A percentile compares a stretch with the other conserved stretches of the same genome.
phyloP scores from a whole-genome alignment of 345 rosid genomes.

The Syzygium aromaticum region DNA sequence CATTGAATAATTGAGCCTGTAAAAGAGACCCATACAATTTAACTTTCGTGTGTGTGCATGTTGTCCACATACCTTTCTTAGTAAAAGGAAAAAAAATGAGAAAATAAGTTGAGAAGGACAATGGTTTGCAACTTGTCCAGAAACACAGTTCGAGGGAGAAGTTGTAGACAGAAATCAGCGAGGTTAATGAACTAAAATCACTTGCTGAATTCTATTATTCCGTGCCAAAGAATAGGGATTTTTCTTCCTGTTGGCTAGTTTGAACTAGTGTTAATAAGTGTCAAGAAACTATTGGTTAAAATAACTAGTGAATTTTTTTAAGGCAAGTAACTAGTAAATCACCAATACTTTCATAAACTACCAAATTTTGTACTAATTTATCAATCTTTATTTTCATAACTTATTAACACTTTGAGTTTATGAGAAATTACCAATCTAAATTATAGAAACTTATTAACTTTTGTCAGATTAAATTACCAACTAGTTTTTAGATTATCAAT shows the following conservation, averaged over 20 bases:
- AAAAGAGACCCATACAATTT: not conserved
- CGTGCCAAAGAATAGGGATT: not conserved
- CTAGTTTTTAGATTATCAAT: not conserved
- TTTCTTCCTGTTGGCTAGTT: not conserved
- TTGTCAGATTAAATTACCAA: too few relatives aligned
- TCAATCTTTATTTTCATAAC: too few relatives aligned
- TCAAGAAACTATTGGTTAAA: not conserved
- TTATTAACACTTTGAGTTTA: too few relatives aligned
- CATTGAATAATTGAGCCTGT: conserved; percentile 34
- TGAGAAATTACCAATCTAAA: too few relatives aligned
- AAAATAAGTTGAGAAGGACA: not conserved
- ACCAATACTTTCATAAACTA: not conserved
- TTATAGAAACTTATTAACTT: too few relatives aligned
- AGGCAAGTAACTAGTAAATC: not conserved
- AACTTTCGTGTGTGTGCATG: not conserved
- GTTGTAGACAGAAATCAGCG: not conserved
- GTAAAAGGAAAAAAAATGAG: not conserved
- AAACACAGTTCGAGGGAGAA: not conserved
- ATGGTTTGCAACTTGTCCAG: not conserved
- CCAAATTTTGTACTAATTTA: too few relatives aligned
- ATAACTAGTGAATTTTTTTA: not conserved
- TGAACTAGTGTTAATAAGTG: not conserved
- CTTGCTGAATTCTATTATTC: not conserved
- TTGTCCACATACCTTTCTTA: not conserved
- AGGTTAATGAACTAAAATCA: not conserved